phyloP scores from a whole-genome alignment of 2,329 filamentous ascomycete species.

The Dothiorella sarmentorum region DNA sequence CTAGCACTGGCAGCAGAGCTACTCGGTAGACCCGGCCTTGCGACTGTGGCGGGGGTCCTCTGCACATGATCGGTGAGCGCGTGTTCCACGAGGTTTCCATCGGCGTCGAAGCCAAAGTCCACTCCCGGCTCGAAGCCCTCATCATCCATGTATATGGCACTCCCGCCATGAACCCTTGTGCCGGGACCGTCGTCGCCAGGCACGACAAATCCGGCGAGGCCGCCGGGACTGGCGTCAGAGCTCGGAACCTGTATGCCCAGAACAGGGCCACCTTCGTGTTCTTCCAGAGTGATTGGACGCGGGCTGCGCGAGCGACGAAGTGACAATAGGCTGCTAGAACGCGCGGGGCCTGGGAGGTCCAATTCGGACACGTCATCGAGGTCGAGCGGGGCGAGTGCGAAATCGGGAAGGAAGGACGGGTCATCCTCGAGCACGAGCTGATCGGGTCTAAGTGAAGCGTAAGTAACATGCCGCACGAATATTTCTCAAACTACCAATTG shows the following conservation, averaged over 20 bases:
- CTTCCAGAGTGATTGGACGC: background rate
- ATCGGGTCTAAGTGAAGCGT: conserved; percentile 54
- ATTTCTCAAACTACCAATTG: background rate
- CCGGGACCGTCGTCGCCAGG: conserved; percentile 43
- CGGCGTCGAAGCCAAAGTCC: conserved; percentile 59
- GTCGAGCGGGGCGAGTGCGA: conserved; percentile 59
- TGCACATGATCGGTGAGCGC: conserved; percentile 19
- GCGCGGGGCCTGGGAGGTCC: conserved; percentile 31
- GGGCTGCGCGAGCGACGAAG: background rate
- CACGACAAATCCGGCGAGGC: conserved; percentile 38
- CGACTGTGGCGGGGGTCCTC: conserved; percentile 22
- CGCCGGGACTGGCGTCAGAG: conserved; percentile 36
- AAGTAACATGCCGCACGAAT: conserved; percentile 7
- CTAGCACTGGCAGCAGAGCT: conserved; percentile 38
- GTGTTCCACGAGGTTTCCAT: conserved; percentile 57
- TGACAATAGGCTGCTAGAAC: background rate
- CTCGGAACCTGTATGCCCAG: conserved; percentile 46
- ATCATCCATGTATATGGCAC: conserved; percentile 20
- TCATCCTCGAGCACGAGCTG: conserved; percentile 79
- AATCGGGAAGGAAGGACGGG: conserved; percentile 70
- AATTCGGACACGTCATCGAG: conserved; percentile 51
- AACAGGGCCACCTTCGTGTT: conserved; percentile 17
- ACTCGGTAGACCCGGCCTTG: conserved; percentile 23
- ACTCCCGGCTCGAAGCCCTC: conserved; percentile 49
- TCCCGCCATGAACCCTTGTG: conserved; percentile 16